Percentiles rank a stretch among this genome's conserved stretches.
phyloP scores from a whole-genome alignment of 2,329 filamentous ascomycete genomes.

The Diaporthe destruens region DNA sequence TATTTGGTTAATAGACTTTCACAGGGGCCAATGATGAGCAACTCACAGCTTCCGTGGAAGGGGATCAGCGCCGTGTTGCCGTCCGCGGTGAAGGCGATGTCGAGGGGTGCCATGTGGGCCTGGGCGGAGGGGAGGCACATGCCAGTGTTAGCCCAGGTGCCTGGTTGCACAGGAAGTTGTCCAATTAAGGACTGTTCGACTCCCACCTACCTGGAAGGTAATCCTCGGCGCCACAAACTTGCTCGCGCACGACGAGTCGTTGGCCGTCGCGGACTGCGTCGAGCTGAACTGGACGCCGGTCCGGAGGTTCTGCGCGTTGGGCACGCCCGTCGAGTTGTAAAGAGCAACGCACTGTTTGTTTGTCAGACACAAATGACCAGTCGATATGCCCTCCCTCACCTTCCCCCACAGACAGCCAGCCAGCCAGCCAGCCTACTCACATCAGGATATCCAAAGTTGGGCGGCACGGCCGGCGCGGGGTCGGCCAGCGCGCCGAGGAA shows the following conservation, averaged over 20 bases:
- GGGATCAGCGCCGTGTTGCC: slow-evolving; percentile 72
- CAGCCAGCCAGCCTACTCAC: background rate
- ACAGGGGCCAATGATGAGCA: background rate
- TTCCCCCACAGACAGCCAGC: too few relatives aligned
- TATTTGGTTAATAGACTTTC: too few relatives aligned
- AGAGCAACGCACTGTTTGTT: background rate
- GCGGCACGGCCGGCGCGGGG: slow-evolving; percentile 42
- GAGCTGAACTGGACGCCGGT: slow-evolving; percentile 64
- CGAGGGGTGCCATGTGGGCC: slow-evolving; percentile 76
- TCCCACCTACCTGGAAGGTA: slow-evolving; percentile 53
- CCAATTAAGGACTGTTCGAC: too few relatives aligned
- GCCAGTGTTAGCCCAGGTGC: background rate
- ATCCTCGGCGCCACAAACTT: slow-evolving; percentile 65
- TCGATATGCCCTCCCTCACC: background rate
- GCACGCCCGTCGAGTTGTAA: background rate
- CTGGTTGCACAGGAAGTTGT: too few relatives aligned
- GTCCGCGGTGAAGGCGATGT: slow-evolving; percentile 73
- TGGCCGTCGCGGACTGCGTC: slow-evolving; percentile 50
- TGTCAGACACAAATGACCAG: background rate
- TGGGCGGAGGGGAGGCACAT: background rate
- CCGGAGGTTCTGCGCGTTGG: slow-evolving; percentile 59
- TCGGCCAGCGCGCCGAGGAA: slow-evolving; percentile 69
- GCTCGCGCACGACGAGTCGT: slow-evolving; percentile 58
- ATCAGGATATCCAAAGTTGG: slow-evolving; percentile 57
- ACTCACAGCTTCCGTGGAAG: slow-evolving; percentile 77